A percentile compares a stretch with the other conserved stretches of the same genome.
phyloP scores from a whole-genome alignment of 1,139 yeast genomes.

The Geotrichum candidum region DNA sequence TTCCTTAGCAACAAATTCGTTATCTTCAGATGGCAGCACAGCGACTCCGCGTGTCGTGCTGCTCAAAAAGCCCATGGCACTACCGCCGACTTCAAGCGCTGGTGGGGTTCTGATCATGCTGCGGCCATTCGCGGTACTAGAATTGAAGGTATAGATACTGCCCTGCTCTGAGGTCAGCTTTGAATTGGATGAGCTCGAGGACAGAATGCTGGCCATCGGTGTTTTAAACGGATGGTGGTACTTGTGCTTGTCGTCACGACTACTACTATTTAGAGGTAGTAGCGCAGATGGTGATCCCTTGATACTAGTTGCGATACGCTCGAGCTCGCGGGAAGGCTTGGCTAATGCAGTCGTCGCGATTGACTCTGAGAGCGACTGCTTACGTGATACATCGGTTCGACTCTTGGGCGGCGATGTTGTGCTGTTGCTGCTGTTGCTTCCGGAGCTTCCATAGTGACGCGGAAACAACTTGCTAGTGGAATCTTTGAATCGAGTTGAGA shows the following conservation, averaged over 20 bases:
- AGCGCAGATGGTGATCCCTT: conserved; percentile 21
- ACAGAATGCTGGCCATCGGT: conserved; percentile 37
- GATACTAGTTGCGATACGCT: conserved; percentile 36
- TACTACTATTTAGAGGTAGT: conserved; percentile 19
- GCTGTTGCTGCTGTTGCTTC: conserved; percentile 28
- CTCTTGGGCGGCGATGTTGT: conserved; percentile 25
- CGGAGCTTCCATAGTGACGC: conserved; percentile 33
- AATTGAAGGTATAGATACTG: conserved; percentile 45
- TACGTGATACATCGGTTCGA: conserved; percentile 28
- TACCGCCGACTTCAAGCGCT: conserved; percentile 29
- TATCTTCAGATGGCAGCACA: conserved; percentile 35
- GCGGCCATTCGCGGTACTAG: conserved; percentile 34
- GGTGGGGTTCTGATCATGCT: conserved; percentile 30
- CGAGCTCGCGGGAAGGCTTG: conserved; percentile 41
- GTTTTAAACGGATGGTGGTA: conserved; percentile 40
- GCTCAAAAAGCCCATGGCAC: neutral
- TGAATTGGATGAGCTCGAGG: conserved; percentile 47
- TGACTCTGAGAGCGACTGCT: conserved; percentile 33
- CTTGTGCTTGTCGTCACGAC: conserved; percentile 24
- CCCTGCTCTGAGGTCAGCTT: conserved; percentile 40
- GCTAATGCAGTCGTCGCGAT: conserved; percentile 39
- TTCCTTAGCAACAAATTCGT: conserved; percentile 43
- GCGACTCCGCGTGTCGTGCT: conserved; percentile 13
- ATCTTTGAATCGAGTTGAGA: conserved; percentile 29
- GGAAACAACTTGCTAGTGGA: conserved; percentile 34